Base-by-base conservation (phyloP, 2,329 filamentous ascomycete genomes). In the Penicillium brasilianum region DNA sequence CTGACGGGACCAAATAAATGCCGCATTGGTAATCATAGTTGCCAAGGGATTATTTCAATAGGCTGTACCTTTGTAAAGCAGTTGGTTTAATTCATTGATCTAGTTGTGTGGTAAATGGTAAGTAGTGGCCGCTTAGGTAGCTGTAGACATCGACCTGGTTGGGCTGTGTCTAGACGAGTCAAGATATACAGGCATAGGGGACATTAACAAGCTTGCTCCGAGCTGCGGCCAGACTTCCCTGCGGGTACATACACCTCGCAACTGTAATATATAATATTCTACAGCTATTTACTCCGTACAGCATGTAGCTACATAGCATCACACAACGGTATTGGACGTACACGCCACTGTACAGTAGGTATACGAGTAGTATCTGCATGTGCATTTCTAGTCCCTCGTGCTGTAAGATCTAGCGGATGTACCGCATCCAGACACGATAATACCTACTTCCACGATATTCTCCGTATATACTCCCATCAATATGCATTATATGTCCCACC, bases 11-110 rank as follows among this genome's bases (percentile, higher is more conserved):
- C 22, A 22, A 37, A 22, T 11, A 20, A 53, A 59, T 61, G 41
- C 49, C 60, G 60, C 60, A 63, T 53, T 34, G 54, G 18, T 41
- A 56, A 57, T 56, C 48, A 39, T 16, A 22, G 30, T 20, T 2
- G n/a, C 9, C 10, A 20, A 50, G 11, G 46, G 16, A 20, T 50
- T 4, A 30, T 50, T 34, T n/a, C n/a, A n/a, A 6, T 1, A 41
- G 44, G 16, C 5, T n/a, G 22, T 28, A 7, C 28, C 7, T 41
- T 3, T 4, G 39, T n/a, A 20, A 41, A 41, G n/a, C n/a, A 20
- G 3, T 41, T 34, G 32, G n/a, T n/a, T n/a, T n/a, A n/a, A n/a
- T n/a, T n/a, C n/a, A n/a, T n/a, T n/a, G n/a, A n/a, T n/a, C n/a
- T n/a, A n/a, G n/a, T n/a, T n/a, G n/a, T n/a, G n/a, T n/a, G n/a